Evolutionary conservation across 495 filamentous ascomycete species (phyloP).

Genomic region (Stereocaulon alpinum): DNA sequence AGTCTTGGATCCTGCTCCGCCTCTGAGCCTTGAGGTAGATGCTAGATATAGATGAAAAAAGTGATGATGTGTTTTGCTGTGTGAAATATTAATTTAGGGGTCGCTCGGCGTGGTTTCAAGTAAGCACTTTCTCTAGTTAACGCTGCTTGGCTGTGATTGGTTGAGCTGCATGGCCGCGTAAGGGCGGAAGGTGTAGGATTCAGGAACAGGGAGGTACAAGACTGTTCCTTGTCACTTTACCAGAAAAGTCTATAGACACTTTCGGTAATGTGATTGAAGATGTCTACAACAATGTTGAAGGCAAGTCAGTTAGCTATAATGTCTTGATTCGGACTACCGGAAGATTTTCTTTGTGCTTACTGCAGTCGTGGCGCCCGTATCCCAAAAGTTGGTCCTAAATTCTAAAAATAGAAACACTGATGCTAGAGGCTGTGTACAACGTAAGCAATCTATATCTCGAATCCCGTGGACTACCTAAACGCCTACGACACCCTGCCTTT

Average conservation of each 20-base stretch:
- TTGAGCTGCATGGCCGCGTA: not conserved
- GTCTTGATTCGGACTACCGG: not conserved
- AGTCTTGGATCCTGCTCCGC: not conserved
- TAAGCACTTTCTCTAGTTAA: not conserved
- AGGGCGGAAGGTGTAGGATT: not conserved
- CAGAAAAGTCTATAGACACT: not conserved
- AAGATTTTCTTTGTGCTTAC: conserved; percentile 4
- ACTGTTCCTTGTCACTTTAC: not conserved
- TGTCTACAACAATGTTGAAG: not conserved
- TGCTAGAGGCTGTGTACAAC: not conserved
- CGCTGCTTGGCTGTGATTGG: not conserved
- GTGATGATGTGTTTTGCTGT: not conserved
- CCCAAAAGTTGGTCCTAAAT: not conserved
- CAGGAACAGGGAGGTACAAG: not conserved
- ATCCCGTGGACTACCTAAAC: too few relatives aligned
- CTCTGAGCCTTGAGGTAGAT: not conserved
- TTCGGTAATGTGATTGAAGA: not conserved
- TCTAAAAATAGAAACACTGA: conserved; percentile 7
- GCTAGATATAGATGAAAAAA: not conserved
- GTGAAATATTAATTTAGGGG: not conserved
- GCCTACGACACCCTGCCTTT: too few relatives aligned
- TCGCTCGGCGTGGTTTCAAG: not conserved
- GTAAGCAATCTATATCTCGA: too few relatives aligned
- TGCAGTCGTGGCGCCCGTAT: not conserved
- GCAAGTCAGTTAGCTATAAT: not conserved